Evolutionary conservation across 805 yeast genomes (phyloP), one percentile per base, ranked within the genome.

Genomic region (Ogataea wickerhamii): DNA sequence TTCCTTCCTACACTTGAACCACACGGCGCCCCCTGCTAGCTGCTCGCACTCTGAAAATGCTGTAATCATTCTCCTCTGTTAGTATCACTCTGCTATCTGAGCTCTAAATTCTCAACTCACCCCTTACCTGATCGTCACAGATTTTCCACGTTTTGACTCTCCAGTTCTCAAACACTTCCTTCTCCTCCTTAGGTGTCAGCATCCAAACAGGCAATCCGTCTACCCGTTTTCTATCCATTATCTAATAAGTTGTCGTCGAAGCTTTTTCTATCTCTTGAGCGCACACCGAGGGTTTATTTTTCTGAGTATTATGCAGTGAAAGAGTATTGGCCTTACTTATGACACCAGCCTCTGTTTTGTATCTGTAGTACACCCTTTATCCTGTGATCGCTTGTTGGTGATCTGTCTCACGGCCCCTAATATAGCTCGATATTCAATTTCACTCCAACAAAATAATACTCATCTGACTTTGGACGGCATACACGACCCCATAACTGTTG

Each of bases 161-260:
- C 80, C 89, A 78, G 51, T 84, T 74, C 48, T 74, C 78, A 52
- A 84, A 76, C 24, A 82, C 79, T 41, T 78, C 74, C 60, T 78
- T 79, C 55, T 85, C 94, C 56, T 85, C 93, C 45, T 71, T 73
- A 11, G 93, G 91, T 0, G 86, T 74, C 17, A 85, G 64, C 45
- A 82, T 74, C 94, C 94, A 85, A 10, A 74, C 66, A 1, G 94
- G 94, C 19, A 84, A 63, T 6, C 65, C 65, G 2, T 58, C 57
- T 5, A 56, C 53, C 28, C 58, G 51, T 29, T 54, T 51, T 45
- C 58, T 49, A 25, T 57, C 56, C 55, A 52, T 54, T n/a, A n/a
- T n/a, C n/a, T n/a, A n/a, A n/a, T n/a, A n/a, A n/a, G n/a, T n/a
- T n/a, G n/a, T n/a, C n/a, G n/a, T n/a, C n/a, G n/a, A n/a, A n/a